Evolutionary conservation across 305 asterid species (phyloP).

Genomic region (Lippia alba): DNA sequence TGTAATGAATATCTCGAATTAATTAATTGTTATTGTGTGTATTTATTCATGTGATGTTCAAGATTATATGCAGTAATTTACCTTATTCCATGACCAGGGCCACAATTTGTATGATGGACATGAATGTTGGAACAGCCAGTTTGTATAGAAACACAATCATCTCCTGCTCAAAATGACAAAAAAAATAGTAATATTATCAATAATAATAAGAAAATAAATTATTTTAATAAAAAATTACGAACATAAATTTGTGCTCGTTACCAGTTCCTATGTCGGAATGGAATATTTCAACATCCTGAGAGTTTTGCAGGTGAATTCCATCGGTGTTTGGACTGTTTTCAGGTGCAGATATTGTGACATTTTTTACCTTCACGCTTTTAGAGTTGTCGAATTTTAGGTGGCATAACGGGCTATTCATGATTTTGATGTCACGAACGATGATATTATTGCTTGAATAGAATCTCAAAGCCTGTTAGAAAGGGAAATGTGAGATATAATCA

Average conservation of each 20-base stretch:
- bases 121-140: constrained; percentile 77
- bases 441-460: constrained; percentile 62
- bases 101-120: constrained; percentile 75
- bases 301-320: constrained; percentile 84
- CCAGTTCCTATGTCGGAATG: constrained; percentile 67
- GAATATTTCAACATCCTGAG: constrained; percentile 71
- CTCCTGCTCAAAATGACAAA: constrained; percentile 52
- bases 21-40: no score
- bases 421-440: constrained; percentile 56
- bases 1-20: no score
- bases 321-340: constrained; percentile 80
- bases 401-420: constrained; percentile 69
- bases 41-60: background rate
- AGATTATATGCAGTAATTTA: constrained; percentile 26
- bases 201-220: background rate
- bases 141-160: constrained; percentile 87
- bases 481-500: background rate
- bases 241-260: constrained; percentile 7
- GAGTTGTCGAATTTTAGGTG: constrained; percentile 80
- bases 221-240: no score
- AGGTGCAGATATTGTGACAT: constrained; percentile 73
- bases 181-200: no score
- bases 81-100: constrained; percentile 97
- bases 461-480: constrained; percentile 69
- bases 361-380: constrained; percentile 52